A percentile compares a stretch with the other conserved stretches of the same genome.
Conservation (phyloP, 164 flowering plant genomes). For the Sedum album region DNA sequence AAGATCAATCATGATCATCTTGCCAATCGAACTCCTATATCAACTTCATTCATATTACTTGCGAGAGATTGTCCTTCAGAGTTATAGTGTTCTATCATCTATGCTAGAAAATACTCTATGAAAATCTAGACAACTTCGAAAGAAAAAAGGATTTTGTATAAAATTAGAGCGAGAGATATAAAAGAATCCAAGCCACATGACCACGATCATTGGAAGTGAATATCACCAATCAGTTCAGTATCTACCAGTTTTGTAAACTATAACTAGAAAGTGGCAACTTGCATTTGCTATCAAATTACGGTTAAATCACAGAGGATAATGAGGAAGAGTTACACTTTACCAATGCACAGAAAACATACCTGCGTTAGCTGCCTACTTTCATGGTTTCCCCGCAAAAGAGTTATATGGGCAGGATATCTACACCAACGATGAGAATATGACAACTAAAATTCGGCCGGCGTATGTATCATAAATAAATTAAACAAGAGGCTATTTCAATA, state of each 20-base stretch:
- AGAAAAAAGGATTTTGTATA: not conserved
- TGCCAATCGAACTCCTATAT: not conserved
- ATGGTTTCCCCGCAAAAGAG: conserved; percentile 97
- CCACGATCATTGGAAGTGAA: not conserved
- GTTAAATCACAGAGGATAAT: not conserved
- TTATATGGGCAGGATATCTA: conserved; percentile 91
- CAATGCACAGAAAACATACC: conserved; percentile 28
- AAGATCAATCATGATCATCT: not conserved
- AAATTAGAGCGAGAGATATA: not conserved
- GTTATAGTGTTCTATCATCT: no score
- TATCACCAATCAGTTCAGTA: not conserved
- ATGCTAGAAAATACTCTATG: not conserved
- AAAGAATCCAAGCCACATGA: no score
- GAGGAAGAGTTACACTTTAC: not conserved
- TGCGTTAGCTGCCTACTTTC: conserved; percentile 97
- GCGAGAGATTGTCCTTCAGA: not conserved
- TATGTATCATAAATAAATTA: not conserved
- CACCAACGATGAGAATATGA: not conserved
- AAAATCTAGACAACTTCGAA: not conserved
- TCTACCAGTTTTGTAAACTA: not conserved
- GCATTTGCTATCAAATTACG: not conserved
- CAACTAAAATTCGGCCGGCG: not conserved
- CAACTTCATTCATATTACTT: not conserved
- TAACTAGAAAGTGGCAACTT: not conserved
- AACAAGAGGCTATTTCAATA: not conserved